phyloP scores from a whole-genome alignment of 2,329 filamentous ascomycete genomes.

The Diaporthe australafricana region DNA sequence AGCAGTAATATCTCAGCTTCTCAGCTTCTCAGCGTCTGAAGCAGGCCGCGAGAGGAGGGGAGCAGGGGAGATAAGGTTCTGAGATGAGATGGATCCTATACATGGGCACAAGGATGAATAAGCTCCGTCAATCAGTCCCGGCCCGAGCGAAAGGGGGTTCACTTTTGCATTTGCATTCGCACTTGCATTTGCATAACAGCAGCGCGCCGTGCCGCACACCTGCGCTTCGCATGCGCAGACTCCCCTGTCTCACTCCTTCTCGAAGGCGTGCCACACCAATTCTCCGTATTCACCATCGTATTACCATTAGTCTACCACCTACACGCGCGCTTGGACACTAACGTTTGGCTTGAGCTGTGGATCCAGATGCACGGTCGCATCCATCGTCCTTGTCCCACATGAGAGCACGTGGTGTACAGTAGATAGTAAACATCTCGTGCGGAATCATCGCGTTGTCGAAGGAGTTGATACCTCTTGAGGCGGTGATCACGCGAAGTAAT shows the following conservation, averaged over 20 bases:
- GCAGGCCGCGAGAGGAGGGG: slow-evolving; percentile 1
- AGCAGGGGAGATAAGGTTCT: slow-evolving; percentile 25
- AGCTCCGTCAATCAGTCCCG: slow-evolving; percentile 5
- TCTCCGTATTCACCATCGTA: slow-evolving; percentile 4
- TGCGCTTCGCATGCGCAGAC: background rate
- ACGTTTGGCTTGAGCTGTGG: background rate
- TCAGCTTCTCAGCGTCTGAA: background rate
- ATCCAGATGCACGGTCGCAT: background rate
- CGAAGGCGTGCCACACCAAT: background rate
- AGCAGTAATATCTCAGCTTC: background rate
- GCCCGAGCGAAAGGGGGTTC: slow-evolving; percentile 11
- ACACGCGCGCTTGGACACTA: slow-evolving; percentile 13
- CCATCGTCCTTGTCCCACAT: background rate
- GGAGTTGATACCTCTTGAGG: background rate
- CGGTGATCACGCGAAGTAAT: background rate
- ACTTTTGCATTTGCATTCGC: background rate
- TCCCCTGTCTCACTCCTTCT: background rate
- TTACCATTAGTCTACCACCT: background rate
- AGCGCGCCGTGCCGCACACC: slow-evolving; percentile 10
- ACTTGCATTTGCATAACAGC: background rate
- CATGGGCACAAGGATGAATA: background rate
- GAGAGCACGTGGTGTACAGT: background rate
- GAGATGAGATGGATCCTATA: slow-evolving; percentile 26
- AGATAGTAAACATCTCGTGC: background rate
- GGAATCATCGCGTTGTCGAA: background rate